Percentiles rank a stretch among this genome's conserved stretches.
These are phyloP conservation scores for Termitomyces titanicus DNA, from an alignment of 768 basidiomycete species.

Conservation along the genomic window DNA sequence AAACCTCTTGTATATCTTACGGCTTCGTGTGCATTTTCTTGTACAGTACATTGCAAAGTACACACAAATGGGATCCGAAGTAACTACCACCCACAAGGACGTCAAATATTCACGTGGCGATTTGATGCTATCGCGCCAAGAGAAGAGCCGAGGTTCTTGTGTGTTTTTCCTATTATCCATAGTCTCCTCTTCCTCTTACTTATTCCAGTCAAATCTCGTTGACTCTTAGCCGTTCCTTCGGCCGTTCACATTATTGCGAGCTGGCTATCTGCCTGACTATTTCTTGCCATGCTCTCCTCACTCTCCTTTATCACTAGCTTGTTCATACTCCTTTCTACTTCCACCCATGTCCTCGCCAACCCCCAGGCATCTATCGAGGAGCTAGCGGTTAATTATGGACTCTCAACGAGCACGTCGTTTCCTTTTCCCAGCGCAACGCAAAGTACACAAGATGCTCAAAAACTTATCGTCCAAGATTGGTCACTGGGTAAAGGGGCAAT, in stretches of 20 bases:
- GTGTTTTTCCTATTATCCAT: background rate
- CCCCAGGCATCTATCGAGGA: slow-evolving; percentile 29
- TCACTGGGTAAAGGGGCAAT: slow-evolving; percentile 57
- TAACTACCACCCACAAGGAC: too few relatives aligned
- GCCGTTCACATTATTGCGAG: background rate
- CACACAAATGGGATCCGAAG: background rate
- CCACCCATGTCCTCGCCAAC: slow-evolving; percentile 17
- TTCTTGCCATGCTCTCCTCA: slow-evolving; percentile 8
- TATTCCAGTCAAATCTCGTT: background rate
- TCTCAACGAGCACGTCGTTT: slow-evolving; percentile 59
- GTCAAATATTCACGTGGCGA: background rate
- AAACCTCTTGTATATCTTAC: background rate
- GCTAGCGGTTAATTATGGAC: slow-evolving; percentile 48
- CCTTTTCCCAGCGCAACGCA: slow-evolving; percentile 66
- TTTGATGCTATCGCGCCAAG: background rate
- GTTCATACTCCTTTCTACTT: slow-evolving; percentile 10
- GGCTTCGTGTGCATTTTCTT: background rate
- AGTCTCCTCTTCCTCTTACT: background rate
- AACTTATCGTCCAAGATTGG: slow-evolving; percentile 56
- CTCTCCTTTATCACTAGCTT: slow-evolving; percentile 15
- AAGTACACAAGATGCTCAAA: slow-evolving; percentile 43
- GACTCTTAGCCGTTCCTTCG: background rate
- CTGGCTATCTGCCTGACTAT: background rate
- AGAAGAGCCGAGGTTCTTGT: background rate
- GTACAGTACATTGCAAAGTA: background rate